Evolutionary conservation across 208 protist genomes (phyloP), one percentile per base, ranked within the genome.

Genomic region (Leptomonas seymouri): DNA sequence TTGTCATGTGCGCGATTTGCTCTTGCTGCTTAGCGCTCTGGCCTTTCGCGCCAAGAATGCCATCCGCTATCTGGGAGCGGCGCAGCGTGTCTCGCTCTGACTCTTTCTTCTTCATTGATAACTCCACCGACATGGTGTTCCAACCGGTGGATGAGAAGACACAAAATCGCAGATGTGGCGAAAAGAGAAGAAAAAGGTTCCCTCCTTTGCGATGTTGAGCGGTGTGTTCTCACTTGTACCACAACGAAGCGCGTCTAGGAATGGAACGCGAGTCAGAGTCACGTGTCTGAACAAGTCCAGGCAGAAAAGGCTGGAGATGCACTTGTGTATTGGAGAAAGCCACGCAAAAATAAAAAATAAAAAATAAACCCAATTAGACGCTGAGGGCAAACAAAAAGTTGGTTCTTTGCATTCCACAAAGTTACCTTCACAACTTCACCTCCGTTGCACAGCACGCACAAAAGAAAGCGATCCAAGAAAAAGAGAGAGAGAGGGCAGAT

Each of bases 1-100:
- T 76, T 14, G 57, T 76, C 36, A 97, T 75, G 53, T 70, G 64
- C 14, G 74, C 56, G 48, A 97, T 92, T 46, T 91, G 90, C 49
- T 96, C 90, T 67, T 92, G 74, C 70, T 97, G 93, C 23, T 78
- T 81, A 34, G 58, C 41, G 8, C 81, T 79, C 67, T 97, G 87
- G 16, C 69, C 66, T 63, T 97, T 86, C 6, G 72, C 82, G 23
- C 66, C 15, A 18, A 86, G 42, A 61, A 94, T 96, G 59, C 54
- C 59, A 21, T 84, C 82, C 20, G 67, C 75, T 30, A 96, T 54
- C 72, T 84, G 66, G 11, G 89, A 93, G 44, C 86, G 89, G 67
- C 89, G 91, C 46, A 82, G 56, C 18, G 46, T 56, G 54, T 90
- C 84, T 9, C 51, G 28, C 75, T 78, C 82, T 15, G 71, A 67